These are phyloP conservation scores for Daldinia eschscholtzii DNA, from an alignment of 2,329 filamentous ascomycete genomes.

Conservation along the genomic window DNA sequence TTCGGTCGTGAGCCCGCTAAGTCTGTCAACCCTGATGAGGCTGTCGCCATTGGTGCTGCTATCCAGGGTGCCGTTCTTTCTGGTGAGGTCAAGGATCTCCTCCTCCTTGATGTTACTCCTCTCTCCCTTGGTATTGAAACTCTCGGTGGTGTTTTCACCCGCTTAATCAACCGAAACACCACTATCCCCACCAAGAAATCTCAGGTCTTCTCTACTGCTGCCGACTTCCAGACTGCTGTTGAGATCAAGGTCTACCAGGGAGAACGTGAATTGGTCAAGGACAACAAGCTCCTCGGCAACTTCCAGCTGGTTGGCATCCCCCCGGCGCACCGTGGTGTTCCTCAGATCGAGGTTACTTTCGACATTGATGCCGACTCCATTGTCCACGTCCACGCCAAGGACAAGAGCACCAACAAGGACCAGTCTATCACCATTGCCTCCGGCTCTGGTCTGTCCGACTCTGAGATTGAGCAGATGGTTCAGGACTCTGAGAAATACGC, in stretches of 20 bases:
- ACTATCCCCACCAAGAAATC: slow-evolving; percentile 99
- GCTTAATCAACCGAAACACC: slow-evolving; percentile 98
- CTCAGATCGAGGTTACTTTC: slow-evolving; percentile 97
- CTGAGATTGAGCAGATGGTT: slow-evolving; percentile 97
- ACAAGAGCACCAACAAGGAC: slow-evolving; percentile 99
- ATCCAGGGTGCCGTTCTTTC: slow-evolving; percentile 97
- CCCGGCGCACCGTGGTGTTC: slow-evolving; percentile 94
- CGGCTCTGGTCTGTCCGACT: slow-evolving; percentile 93
- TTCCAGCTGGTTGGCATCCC: slow-evolving; percentile 99
- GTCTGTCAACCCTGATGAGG: slow-evolving; percentile 98
- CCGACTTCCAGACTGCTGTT: slow-evolving; percentile 98
- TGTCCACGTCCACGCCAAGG: slow-evolving; percentile 97
- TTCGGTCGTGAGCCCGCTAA: slow-evolving; percentile 97
- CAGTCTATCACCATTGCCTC: slow-evolving; percentile 99
- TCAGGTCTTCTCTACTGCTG: slow-evolving; percentile 96
- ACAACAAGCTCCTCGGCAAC: slow-evolving; percentile 99
- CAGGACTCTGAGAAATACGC: slow-evolving; percentile 97
- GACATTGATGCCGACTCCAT: slow-evolving; percentile 99
- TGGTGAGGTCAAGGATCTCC: slow-evolving; percentile 95
- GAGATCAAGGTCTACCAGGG: slow-evolving; percentile 99
- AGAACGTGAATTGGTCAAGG: slow-evolving; percentile 97
- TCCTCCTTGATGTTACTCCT: slow-evolving; percentile 95
- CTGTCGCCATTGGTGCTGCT: slow-evolving; percentile 95
- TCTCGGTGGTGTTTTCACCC: slow-evolving; percentile 96
- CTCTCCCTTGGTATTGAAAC: slow-evolving; percentile 99